Base-by-base conservation (phyloP, 441 rosid species). In the Euphorbia corollata region DNA sequence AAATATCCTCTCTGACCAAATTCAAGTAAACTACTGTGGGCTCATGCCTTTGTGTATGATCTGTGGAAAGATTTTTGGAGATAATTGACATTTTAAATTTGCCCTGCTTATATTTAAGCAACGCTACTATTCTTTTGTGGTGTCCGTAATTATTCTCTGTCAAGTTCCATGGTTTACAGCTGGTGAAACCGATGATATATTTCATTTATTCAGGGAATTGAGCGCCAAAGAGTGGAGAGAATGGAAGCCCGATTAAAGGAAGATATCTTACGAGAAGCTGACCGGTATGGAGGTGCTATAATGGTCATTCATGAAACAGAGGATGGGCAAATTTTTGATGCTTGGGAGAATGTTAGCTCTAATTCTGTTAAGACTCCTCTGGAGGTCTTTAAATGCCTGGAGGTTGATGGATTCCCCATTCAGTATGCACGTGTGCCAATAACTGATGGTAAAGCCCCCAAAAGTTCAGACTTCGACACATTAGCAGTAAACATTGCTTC, bases 371-470 rank as follows among this genome's bases (percentile, higher is more conserved):
- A 92, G 85, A 92, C 99, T 45, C 97, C 99, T 51, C 91, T 95
- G 15, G 97, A 92, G 78, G 99, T 95, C 69, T 95, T 85, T 74
- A 86, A 82, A 79, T 77, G 91, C 84, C 83, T 95, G 83, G 91
- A 86, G 78, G 83, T 82, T 67, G 90, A 85, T 64, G 95, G 99
- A 43, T 88, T 90, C 79, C 91, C 93, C 36, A 78, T 92, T 67
- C 83, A 85, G 79, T 92, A 95, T 81, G 98, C 98, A 3, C 96
- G 98, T 43, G 93, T 95, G 57, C 99, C 98, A 68, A 92, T 95
- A 74, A 95, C 98, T 64, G 99, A 92, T 83, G 98, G 98, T 64
- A 90, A 92, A 90, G 99, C 98, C 70, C 97, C 98, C 30, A 92
- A 92, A 80, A 90, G 96, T 85, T 95, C 98, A 18, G 99, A 88